A percentile compares a stretch with the other conserved stretches of the same genome.
Conservation (phyloP, 2,329 filamentous ascomycete genomes). For the Nectriaceae sp. region DNA sequence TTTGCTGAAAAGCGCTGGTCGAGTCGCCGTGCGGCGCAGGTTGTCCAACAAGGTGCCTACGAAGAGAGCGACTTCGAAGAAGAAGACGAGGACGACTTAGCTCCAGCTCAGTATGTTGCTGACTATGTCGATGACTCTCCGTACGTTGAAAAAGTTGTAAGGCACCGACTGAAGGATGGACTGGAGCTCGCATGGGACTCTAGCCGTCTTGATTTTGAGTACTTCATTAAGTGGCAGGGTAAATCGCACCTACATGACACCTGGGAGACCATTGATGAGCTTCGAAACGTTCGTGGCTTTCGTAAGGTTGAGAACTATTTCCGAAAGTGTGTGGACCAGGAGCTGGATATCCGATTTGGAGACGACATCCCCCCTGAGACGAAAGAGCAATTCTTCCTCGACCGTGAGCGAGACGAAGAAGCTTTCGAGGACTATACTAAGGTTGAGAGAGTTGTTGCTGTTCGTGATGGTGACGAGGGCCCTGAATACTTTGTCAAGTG, state of each 20-base stretch:
- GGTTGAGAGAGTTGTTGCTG: conserved; percentile 89
- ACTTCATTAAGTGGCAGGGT: conserved; percentile 93
- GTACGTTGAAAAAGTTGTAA: conserved; percentile 87
- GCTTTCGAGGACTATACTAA: conserved; percentile 87
- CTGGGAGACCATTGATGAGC: conserved; percentile 80
- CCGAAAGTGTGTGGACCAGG: conserved; percentile 76
- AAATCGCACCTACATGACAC: conserved; percentile 95
- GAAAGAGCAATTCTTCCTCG: conserved; percentile 91
- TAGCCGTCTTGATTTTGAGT: conserved; percentile 80
- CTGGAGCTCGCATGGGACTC: conserved; percentile 59
- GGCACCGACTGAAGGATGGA: conserved; percentile 77
- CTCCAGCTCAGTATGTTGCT: conserved; percentile 67
- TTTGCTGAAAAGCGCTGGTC: conserved; percentile 89
- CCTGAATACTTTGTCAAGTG: conserved; percentile 95
- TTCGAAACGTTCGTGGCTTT: conserved; percentile 78
- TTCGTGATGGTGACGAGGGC: conserved; percentile 76
- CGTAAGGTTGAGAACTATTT: conserved; percentile 96
- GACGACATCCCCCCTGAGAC: conserved; percentile 81
- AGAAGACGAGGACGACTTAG: conserved; percentile 58
- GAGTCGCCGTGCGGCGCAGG: conserved; percentile 79
- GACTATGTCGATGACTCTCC: conserved; percentile 76
- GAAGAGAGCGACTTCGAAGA: conserved; percentile 68
- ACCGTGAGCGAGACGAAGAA: conserved; percentile 87
- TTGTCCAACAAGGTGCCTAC: conserved; percentile 63
- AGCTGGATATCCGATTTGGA: conserved; percentile 75